Evolutionary conservation across 257 asterid genomes (phyloP), one percentile per base, ranked within the genome.

Genomic region (Salvia miltiorrhiza): DNA sequence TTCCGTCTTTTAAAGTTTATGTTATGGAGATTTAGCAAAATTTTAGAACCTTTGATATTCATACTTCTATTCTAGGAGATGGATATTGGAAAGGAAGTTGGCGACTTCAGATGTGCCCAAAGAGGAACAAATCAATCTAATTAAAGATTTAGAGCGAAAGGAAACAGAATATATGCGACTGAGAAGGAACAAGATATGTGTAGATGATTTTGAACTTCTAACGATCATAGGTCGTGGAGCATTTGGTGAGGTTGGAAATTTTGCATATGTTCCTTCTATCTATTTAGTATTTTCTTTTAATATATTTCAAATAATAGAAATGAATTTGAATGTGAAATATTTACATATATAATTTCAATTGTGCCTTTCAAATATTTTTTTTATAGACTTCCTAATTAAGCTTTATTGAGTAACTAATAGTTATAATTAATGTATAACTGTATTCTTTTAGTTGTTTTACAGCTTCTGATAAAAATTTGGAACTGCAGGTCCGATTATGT

Each of bases 221-320:
- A 89, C 96, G 50, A 89, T 91, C 74, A 91, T 91, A 10, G 96
- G 97, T 26, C 90, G 96, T 76, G 97, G 97, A 68, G 97, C 97
- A 63, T 91, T 84, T 71, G 96, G 96, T 8, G 97, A 91, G 96
- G 95, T 90, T 76, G 82, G 92, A 79, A 52, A 68, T 76, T 72
- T 63, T 73, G 68, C 76, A 60, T 45, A 37, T 47, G 49, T 60
- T 61, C 65, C 62, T 52, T 50, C 70, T 53, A 48, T 40, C 64
- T 26, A 66, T 21, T 56, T n/a, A 74, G 35, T 24, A 9, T 35
- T 45, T 19, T 69, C 13, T 57, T 37, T 33, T 14, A 19, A 40
- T 64, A 43, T 71, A 67, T 49, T 16, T 57, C 49, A 47, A 65
- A 64, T 62, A 20, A 32, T 71, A 47, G 48, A 28, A 39, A 21